Percentiles rank a stretch among this genome's conserved stretches.
Conservation (phyloP, 2,329 filamentous ascomycete genomes). For the Biscogniauxia mediterranea region DNA sequence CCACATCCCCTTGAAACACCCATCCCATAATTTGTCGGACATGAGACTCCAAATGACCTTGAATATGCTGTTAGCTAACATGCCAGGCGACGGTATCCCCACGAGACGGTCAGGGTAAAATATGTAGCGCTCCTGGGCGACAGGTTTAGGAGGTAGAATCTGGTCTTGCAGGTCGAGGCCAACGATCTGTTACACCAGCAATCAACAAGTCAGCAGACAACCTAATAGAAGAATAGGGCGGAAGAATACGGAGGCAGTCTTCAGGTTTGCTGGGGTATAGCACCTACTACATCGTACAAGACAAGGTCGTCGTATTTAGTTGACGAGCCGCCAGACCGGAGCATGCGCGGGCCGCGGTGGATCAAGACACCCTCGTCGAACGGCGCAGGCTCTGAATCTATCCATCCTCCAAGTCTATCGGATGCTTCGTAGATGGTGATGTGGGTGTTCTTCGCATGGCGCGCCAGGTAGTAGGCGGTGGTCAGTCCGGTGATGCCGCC, state of each 20-base stretch:
- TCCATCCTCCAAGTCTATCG: constrained; percentile 76
- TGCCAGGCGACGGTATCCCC: constrained; percentile 30
- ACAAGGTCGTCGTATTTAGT: constrained; percentile 58
- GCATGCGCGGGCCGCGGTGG: constrained; percentile 79
- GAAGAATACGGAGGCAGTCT: neutral
- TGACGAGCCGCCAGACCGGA: constrained; percentile 51
- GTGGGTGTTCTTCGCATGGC: constrained; percentile 60
- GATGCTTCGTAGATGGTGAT: constrained; percentile 81
- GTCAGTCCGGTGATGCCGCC: constrained; percentile 82
- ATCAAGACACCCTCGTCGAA: constrained; percentile 68
- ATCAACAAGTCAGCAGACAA: neutral
- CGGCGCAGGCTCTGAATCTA: constrained; percentile 63
- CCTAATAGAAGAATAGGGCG: neutral
- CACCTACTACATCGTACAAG: constrained; percentile 67
- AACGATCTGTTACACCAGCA: constrained; percentile 45
- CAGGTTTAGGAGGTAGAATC: constrained; percentile 48
- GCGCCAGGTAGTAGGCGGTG: constrained; percentile 72
- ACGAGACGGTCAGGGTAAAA: constrained; percentile 87
- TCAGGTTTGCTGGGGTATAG: constrained; percentile 7
- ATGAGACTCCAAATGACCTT: constrained; percentile 20
- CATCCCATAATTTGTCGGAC: constrained; percentile 29
- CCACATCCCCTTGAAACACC: constrained; percentile 7
- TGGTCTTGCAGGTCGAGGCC: constrained; percentile 56
- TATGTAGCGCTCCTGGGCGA: constrained; percentile 66
- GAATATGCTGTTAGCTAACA: neutral